Evolutionary conservation across 129 eudicot species (phyloP).

Genomic region (Helianthus tuberosus): DNA sequence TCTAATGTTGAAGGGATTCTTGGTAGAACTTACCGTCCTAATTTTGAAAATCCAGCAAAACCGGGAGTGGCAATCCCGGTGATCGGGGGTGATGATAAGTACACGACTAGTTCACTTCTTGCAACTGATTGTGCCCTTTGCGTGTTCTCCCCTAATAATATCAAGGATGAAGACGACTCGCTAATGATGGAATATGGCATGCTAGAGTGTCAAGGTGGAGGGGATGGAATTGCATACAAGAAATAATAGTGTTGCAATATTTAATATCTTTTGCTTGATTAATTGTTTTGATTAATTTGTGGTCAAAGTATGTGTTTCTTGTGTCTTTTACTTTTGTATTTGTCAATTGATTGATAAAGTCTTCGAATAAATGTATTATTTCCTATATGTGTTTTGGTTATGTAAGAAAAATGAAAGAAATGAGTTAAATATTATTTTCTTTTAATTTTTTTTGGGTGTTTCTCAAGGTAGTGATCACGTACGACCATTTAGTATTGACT

Average conservation of each 20-base stretch:
- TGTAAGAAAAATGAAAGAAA: slow-evolving; percentile 1
- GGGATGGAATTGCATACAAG: slow-evolving; percentile 45
- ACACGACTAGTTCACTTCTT: slow-evolving; percentile 43
- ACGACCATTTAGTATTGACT: no score
- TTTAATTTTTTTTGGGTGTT: background rate
- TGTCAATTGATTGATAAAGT: background rate
- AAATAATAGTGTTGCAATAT: slow-evolving; percentile 23
- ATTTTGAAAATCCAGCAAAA: slow-evolving; percentile 61
- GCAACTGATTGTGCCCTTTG: slow-evolving; percentile 43
- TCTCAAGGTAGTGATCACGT: no score
- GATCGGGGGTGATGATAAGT: slow-evolving; percentile 53
- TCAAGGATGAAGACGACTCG: slow-evolving; percentile 15
- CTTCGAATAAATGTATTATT: background rate
- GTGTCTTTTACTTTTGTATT: background rate
- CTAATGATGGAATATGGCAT: slow-evolving; percentile 35
- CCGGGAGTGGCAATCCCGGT: slow-evolving; percentile 52
- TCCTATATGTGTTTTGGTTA: background rate
- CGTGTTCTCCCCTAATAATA: slow-evolving; percentile 28
- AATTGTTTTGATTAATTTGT: slow-evolving; percentile 1
- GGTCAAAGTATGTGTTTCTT: background rate
- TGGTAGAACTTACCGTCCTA: slow-evolving; percentile 55
- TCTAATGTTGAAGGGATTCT: slow-evolving; percentile 57
- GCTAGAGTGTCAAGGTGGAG: slow-evolving; percentile 47
- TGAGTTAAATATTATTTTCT: background rate
- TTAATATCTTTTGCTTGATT: background rate